Percentiles rank a stretch among this genome's conserved stretches.
phyloP scores from a whole-genome alignment of 1,139 yeast genomes.

The Meyerozyma athensensis region DNA sequence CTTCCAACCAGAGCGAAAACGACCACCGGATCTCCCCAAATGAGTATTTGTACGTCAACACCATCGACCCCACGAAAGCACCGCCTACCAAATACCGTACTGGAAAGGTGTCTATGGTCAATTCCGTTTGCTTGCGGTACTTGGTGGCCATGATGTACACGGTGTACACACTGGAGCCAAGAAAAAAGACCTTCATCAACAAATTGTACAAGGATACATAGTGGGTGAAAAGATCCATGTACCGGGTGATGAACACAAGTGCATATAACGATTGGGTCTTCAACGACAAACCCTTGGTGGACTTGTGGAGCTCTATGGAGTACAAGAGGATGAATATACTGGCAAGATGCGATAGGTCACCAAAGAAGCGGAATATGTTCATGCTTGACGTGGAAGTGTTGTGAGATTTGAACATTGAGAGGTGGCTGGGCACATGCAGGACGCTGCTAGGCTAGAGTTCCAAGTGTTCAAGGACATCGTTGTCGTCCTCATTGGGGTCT shows the following conservation, averaged over 20 bases:
- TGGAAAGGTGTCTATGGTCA: slow-evolving; percentile 67
- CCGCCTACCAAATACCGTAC: slow-evolving; percentile 67
- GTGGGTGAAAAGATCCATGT: slow-evolving; percentile 61
- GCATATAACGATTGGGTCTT: slow-evolving; percentile 83
- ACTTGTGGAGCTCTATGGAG: slow-evolving; percentile 59
- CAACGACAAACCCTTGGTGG: slow-evolving; percentile 80
- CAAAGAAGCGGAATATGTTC: slow-evolving; percentile 56
- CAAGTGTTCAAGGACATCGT: slow-evolving; percentile 16
- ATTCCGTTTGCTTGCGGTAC: slow-evolving; percentile 52
- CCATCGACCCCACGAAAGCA: slow-evolving; percentile 52
- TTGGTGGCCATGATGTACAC: slow-evolving; percentile 65
- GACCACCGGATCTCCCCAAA: slow-evolving; percentile 67
- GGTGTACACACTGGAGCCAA: slow-evolving; percentile 70
- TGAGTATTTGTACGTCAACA: slow-evolving; percentile 65
- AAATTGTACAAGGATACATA: slow-evolving; percentile 71
- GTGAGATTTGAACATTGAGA: not conserved
- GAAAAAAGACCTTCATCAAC: slow-evolving; percentile 75
- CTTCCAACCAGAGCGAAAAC: slow-evolving; percentile 81
- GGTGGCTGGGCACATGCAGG: slow-evolving; percentile 2
- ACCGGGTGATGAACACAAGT: slow-evolving; percentile 74
- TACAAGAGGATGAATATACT: slow-evolving; percentile 73
- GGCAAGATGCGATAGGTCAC: slow-evolving; percentile 80
- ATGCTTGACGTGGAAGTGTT: slow-evolving; percentile 15
- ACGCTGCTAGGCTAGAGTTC: slow-evolving; percentile 12
- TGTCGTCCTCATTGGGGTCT: slow-evolving; percentile 19